Base-by-base conservation (phyloP, 176 grass and related monocot species). In the Eleusine coracana region DNA sequence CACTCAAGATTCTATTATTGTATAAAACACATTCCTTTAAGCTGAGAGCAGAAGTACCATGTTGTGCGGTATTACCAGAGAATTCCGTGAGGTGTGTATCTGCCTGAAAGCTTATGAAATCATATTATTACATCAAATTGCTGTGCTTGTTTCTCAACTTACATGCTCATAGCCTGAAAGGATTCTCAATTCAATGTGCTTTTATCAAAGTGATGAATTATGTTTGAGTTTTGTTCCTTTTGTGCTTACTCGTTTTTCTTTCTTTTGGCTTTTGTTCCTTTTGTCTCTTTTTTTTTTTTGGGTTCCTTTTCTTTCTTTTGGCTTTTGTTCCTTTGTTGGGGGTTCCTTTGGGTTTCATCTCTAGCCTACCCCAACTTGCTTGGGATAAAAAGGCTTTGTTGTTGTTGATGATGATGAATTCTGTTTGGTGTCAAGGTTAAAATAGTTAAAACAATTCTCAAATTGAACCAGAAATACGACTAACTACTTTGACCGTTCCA, bases 91-190 rank as follows among this genome's bases (percentile, higher is more conserved):
- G 29, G 27, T 58, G 14, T 62, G 25, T 71, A 68, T 38, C 51
- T 71, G n/a, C 67, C 58, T 74, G 29, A 70, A 70, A 85, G 15
- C 59, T 75, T 80, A 7, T 69, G 50, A 74, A 60, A 73, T 56
- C n/a, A 67, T 79, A 21, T 83, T 79, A 23, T 73, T 34, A 34
- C 59, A 41, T 39, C 36, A 76, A 70, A 34, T 65, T 21, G 4
- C 40, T 3, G 56, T 78, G 37, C 18, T 58, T 76, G 20, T 71
- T 77, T 85, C 45, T 77, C 36, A 28, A 36, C 64, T 78, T 27
- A 77, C 11, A 51, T 46, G 27, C 62, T 61, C 55, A 6, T 66
- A 55, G 34, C 46, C 56, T 48, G 38, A 71, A 56, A 67, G 55
- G 59, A 73, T 49, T 66, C 13, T 59, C 38, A 49, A 48, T 56